Evolutionary conservation across 2,329 filamentous ascomycete species (phyloP).

Genomic region (Metarhizium rileyi): DNA sequence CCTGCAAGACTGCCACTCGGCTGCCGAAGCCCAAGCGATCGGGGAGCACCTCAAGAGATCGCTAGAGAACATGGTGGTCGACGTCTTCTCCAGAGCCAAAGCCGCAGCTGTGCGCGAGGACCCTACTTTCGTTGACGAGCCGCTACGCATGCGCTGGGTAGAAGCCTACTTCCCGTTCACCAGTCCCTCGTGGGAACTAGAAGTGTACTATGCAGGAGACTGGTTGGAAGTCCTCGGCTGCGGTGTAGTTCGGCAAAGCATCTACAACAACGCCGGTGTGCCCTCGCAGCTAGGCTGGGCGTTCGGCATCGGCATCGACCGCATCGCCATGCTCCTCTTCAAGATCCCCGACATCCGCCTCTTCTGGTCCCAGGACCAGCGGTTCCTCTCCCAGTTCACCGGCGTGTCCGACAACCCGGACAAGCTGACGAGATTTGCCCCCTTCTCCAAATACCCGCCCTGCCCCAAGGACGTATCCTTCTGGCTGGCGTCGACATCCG

Average conservation of each 20-base stretch:
- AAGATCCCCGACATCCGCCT: slow-evolving; percentile 92
- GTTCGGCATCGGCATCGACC: slow-evolving; percentile 87
- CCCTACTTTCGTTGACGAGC: slow-evolving; percentile 49
- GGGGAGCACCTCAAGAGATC: slow-evolving; percentile 79
- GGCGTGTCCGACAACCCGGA: slow-evolving; percentile 44
- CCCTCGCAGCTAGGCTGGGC: slow-evolving; percentile 80
- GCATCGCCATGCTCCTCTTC: slow-evolving; percentile 96
- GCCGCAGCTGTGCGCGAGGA: slow-evolving; percentile 48
- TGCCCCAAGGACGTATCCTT: slow-evolving; percentile 92
- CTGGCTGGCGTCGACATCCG: slow-evolving; percentile 54
- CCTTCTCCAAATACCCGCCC: slow-evolving; percentile 85
- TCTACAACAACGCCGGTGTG: slow-evolving; percentile 69
- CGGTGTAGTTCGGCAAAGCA: slow-evolving; percentile 75
- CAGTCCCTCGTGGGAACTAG: slow-evolving; percentile 88
- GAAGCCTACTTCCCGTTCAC: slow-evolving; percentile 98
- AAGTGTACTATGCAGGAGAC: slow-evolving; percentile 87
- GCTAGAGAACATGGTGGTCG: slow-evolving; percentile 79
- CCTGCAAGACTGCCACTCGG: slow-evolving; percentile 59
- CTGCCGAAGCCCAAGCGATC: slow-evolving; percentile 73
- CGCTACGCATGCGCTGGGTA: slow-evolving; percentile 82
- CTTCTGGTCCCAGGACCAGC: slow-evolving; percentile 81
- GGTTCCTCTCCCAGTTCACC: slow-evolving; percentile 81
- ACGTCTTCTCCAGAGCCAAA: slow-evolving; percentile 74
- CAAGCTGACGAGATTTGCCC: slow-evolving; percentile 55
- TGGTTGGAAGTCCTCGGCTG: slow-evolving; percentile 97